These are phyloP conservation scores for Phytophthora fragariae DNA, from an alignment of 352 stramenopile genomes.

Conservation along the genomic window DNA sequence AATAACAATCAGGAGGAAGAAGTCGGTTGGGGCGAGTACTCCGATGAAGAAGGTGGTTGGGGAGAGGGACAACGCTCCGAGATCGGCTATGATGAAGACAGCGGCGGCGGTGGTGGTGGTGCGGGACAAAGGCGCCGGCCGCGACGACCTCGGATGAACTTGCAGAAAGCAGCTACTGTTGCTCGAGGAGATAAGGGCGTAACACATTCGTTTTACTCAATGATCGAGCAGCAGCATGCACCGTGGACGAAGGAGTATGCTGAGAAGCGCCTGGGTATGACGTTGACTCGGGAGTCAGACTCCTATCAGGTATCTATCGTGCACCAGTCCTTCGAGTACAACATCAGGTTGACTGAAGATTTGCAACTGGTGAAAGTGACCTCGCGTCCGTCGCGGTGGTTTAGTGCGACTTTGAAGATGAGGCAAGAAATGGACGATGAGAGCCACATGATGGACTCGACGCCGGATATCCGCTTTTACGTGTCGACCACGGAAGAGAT, in stretches of 20 bases:
- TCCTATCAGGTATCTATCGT: constrained; percentile 78
- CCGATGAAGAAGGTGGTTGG: constrained; percentile 24
- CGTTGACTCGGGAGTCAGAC: constrained; percentile 38
- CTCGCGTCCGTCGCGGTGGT: constrained; percentile 74
- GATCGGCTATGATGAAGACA: neutral
- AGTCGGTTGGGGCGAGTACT: constrained; percentile 22
- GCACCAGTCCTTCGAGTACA: constrained; percentile 69
- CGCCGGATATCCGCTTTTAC: constrained; percentile 80
- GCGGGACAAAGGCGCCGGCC: constrained; percentile 12
- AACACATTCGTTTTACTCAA: constrained; percentile 83
- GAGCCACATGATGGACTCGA: constrained; percentile 65
- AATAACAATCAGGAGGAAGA: constrained; percentile 11
- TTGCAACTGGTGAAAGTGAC: constrained; percentile 69
- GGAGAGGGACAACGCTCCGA: neutral
- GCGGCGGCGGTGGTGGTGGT: constrained; percentile 7
- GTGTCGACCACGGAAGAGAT: constrained; percentile 75
- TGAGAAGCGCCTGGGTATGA: constrained; percentile 51
- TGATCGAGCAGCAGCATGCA: constrained; percentile 51
- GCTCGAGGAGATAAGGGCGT: constrained; percentile 65
- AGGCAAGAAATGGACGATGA: constrained; percentile 78
- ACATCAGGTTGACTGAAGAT: constrained; percentile 58
- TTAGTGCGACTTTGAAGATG: constrained; percentile 86
- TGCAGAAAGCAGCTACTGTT: constrained; percentile 52
- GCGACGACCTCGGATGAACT: constrained; percentile 30
- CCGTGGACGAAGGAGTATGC: constrained; percentile 55